Evolutionary conservation across 1,284 basidiomycete genomes (phyloP).

Genomic region (Cryptococcus depauperatus): DNA sequence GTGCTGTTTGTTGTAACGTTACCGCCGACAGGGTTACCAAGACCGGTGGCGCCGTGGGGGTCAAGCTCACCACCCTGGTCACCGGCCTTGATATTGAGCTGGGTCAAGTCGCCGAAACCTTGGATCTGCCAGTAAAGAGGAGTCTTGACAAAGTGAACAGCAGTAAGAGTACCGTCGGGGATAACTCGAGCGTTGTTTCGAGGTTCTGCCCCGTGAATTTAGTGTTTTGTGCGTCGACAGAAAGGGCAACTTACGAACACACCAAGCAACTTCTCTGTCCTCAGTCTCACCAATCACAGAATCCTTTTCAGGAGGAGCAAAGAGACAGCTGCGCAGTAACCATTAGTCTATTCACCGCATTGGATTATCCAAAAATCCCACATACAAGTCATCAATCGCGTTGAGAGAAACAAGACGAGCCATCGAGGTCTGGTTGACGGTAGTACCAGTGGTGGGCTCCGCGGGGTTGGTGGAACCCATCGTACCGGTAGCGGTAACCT

Average conservation of each 20-base stretch:
- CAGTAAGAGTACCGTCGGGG: constrained; percentile 48
- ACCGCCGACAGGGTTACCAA: constrained; percentile 50
- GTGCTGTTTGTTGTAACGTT: constrained; percentile 49
- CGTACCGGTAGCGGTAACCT: constrained; percentile 40
- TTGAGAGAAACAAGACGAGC: constrained; percentile 43
- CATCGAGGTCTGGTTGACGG: constrained; percentile 43
- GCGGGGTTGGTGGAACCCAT: constrained; percentile 42
- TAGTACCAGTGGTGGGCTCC: constrained; percentile 29
- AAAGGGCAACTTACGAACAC: constrained; percentile 42
- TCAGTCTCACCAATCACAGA: constrained; percentile 50
- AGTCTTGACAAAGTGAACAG: constrained; percentile 50
- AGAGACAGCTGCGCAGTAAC: constrained; percentile 40
- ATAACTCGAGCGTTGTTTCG: constrained; percentile 50
- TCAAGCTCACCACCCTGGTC: constrained; percentile 48
- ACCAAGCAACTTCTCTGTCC: constrained; percentile 51
- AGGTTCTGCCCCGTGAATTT: constrained; percentile 29
- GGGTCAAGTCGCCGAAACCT: constrained; percentile 46
- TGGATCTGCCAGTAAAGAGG: constrained; percentile 49
- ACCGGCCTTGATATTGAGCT: constrained; percentile 45
- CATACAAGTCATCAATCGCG: constrained; percentile 42
- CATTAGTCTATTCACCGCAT: not conserved
- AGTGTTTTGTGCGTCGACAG: not conserved
- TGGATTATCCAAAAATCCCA: not conserved
- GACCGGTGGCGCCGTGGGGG: constrained; percentile 45
- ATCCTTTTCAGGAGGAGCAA: constrained; percentile 47